A percentile compares a stretch with the other conserved stretches of the same genome.
These are phyloP conservation scores for Arthrobotrys pseudoclavata DNA, from an alignment of 2,329 filamentous ascomycete species.

Conservation along the genomic window DNA sequence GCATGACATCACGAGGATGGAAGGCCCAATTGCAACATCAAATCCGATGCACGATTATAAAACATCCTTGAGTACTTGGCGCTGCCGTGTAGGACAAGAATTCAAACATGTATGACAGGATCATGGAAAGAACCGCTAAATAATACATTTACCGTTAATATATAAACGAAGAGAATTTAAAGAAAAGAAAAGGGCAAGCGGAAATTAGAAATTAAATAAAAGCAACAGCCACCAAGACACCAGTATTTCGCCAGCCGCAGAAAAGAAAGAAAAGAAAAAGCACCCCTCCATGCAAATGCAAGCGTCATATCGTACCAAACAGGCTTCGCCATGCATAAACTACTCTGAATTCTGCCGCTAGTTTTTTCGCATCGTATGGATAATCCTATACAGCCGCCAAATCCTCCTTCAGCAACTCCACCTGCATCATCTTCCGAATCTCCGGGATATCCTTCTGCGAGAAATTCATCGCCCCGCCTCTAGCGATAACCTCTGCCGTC, in stretches of 20 bases:
- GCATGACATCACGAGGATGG: slow-evolving; percentile 20
- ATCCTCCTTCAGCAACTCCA: slow-evolving; percentile 61
- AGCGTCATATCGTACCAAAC: slow-evolving; percentile 10
- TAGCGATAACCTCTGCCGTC: slow-evolving; percentile 62
- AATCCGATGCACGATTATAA: slow-evolving; percentile 2
- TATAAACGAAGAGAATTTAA: neutral
- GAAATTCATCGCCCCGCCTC: slow-evolving; percentile 59
- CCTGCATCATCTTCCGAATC: slow-evolving; percentile 61
- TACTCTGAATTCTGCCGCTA: neutral
- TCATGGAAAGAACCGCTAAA: neutral
- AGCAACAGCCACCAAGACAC: slow-evolving; percentile 3
- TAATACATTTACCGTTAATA: slow-evolving; percentile 7
- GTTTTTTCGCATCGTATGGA: neutral
- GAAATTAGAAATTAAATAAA: neutral
- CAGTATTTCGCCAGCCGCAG: slow-evolving; percentile 10
- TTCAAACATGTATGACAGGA: no score
- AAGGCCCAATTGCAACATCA: neutral
- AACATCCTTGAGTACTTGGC: neutral
- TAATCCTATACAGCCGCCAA: slow-evolving; percentile 49
- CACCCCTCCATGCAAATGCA: neutral
- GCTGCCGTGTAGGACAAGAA: neutral
- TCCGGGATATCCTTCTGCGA: slow-evolving; percentile 61
- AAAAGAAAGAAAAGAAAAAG: neutral
- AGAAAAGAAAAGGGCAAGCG: neutral
- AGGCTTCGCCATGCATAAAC: neutral